Conservation (phyloP, 306 rosid genomes). For the Quillaja saponaria region DNA sequence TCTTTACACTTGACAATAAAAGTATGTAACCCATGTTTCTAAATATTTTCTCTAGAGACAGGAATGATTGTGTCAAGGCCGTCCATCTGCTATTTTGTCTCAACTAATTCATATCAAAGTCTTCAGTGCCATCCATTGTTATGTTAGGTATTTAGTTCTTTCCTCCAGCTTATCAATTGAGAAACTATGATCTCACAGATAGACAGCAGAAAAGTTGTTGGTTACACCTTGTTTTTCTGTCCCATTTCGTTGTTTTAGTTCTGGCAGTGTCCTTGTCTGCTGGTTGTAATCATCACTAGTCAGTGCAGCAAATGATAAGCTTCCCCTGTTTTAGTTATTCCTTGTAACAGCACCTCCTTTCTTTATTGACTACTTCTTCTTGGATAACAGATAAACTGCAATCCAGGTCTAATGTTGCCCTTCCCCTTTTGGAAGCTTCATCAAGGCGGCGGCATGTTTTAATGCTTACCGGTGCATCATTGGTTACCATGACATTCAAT, state of each 20-base stretch:
- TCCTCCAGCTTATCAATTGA: too few species aligned
- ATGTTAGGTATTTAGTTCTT: too few species aligned
- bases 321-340: neutral
- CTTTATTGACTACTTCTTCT: constrained; percentile 39
- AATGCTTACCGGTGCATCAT: constrained; percentile 34
- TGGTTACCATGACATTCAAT: constrained; percentile 45
- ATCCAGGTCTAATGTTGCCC: constrained; percentile 45
- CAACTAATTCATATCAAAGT: constrained; percentile 12
- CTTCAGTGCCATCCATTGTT: too few species aligned
- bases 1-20: constrained; percentile 30
- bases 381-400: constrained; percentile 58
- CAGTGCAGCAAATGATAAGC: neutral
- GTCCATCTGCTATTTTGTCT: constrained; percentile 3
- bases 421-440: constrained; percentile 41
- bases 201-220: too few species aligned
- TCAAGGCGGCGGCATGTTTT: constrained; percentile 56
- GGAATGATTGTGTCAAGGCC: neutral
- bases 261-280: too few species aligned
- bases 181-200: too few species aligned
- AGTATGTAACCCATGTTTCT: constrained; percentile 37
- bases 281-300: neutral
- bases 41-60: neutral
- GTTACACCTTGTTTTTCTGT: too few species aligned
- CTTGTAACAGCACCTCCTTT: constrained; percentile 14
- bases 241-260: too few species aligned